Evolutionary conservation across 169 alveolate genomes (phyloP), one percentile per base, ranked within the genome.

Genomic region (Perkinsus chesapeaki): DNA sequence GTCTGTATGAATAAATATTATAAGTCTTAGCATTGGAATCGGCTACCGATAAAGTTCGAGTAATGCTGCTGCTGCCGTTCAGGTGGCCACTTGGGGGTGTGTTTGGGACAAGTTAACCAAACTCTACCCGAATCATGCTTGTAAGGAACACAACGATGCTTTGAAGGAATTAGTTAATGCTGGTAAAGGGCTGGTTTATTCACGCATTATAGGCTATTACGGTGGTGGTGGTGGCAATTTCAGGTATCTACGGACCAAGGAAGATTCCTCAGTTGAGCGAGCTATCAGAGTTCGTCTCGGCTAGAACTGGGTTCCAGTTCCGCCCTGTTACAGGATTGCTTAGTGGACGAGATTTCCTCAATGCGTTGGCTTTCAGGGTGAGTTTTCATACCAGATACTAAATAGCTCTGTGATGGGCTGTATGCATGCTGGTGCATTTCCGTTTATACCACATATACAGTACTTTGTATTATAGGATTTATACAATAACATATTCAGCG

Each of bases 271-370:
- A 97, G 60, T 91, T 97, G 39, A 93, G 94, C n/a, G 98, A 97
- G 48, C 94, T 97, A 12, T 95, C 96, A 43, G 91, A 93, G 0
- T 96, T 93, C 91, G 92, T 97, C 7, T 38, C 92, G 39, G 47
- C 91, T 12, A 95, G 93, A 91, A 97, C 98, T 20, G 98, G 98
- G 20, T 97, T 97, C 95, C 94, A 97, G 39, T 39, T 97, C 0
- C 96, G 96, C 60, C 98, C 98, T 37, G 97, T 97, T 0, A 93
- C 95, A 34, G 98, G 98, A 0, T 93, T 97, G 9, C 94, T 97
- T n/a, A 82, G 96, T 73, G 94, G 95, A 73, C 96, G 98, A 92
- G 98, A 97, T 82, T 97, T 97, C 93, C 93, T 97, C 92, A 97
- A 96, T 94, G 97, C 97, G 5, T 92, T 97, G 72, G 98, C 98